Conservation (phyloP, 2,329 filamentous ascomycete genomes). For the Stemphylium beticola region DNA sequence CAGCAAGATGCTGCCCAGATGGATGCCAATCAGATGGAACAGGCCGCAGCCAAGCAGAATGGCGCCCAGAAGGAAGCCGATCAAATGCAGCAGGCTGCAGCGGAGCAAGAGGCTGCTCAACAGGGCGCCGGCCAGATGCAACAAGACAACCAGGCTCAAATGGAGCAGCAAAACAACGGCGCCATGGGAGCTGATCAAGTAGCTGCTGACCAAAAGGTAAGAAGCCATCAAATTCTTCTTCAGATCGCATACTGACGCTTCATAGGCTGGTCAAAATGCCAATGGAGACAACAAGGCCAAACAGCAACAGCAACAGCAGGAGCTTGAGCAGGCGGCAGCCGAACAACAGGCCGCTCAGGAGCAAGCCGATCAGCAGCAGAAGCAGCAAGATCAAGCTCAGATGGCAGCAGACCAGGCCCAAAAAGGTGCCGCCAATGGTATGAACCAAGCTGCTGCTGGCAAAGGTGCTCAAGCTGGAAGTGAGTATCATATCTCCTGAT, state of each 20-base stretch:
- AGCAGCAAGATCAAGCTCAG: conserved; percentile 7
- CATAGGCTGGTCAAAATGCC: too few relatives aligned
- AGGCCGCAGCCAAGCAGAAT: conserved; percentile 1
- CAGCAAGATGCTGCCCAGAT: background rate
- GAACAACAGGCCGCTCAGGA: conserved; percentile 8
- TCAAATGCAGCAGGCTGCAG: background rate
- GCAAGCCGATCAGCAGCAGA: conserved; percentile 6
- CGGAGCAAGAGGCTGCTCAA: background rate
- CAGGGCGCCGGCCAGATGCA: background rate
- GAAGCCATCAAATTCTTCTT: too few relatives aligned
- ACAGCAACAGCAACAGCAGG: conserved; percentile 7
- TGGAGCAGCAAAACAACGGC: background rate
- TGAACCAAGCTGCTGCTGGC: background rate
- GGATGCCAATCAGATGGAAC: background rate
- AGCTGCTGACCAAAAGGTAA: background rate
- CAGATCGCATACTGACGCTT: too few relatives aligned
- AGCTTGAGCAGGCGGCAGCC: conserved; percentile 10
- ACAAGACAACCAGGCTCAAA: background rate
- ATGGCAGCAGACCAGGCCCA: conserved; percentile 1
- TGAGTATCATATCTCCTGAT: conserved; percentile 4
- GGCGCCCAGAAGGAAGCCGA: background rate
- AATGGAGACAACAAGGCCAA: background rate
- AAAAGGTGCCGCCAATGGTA: conserved; percentile 7
- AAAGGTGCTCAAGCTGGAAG: conserved; percentile 19
- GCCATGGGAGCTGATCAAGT: conserved; percentile 2